Percentiles rank a stretch among this genome's conserved stretches.
Conservation (phyloP, 2,329 filamentous ascomycete genomes). For the Beauveria caledonica region DNA sequence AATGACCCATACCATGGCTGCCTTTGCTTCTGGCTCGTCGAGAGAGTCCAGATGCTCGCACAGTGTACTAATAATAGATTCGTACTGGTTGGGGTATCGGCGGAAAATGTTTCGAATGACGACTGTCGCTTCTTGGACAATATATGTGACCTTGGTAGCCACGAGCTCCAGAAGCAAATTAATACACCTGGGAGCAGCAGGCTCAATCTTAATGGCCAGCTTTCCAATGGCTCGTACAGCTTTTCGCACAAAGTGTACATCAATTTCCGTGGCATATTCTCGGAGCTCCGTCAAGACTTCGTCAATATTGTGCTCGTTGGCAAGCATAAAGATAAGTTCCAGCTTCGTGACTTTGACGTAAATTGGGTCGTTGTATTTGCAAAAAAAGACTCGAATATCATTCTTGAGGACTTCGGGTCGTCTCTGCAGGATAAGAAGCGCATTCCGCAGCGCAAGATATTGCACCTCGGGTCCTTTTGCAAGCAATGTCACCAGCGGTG, state of each 20-base stretch:
- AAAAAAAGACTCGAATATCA: slow-evolving; percentile 98
- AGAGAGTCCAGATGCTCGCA: slow-evolving; percentile 95
- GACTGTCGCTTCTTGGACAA: slow-evolving; percentile 96
- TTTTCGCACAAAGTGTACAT: slow-evolving; percentile 97
- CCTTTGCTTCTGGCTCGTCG: slow-evolving; percentile 95
- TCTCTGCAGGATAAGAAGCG: slow-evolving; percentile 84
- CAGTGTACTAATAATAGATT: slow-evolving; percentile 90
- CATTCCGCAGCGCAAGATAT: slow-evolving; percentile 89
- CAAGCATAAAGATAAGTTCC: slow-evolving; percentile 98
- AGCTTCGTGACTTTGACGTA: slow-evolving; percentile 99
- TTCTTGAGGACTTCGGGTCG: slow-evolving; percentile 89
- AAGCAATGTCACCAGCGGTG: slow-evolving; percentile 85
- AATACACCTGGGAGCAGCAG: slow-evolving; percentile 83
- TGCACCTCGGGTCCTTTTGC: slow-evolving; percentile 98
- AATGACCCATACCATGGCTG: slow-evolving; percentile 99
- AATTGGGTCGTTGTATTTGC: slow-evolving; percentile 99
- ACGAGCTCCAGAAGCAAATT: slow-evolving; percentile 88
- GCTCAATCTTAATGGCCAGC: slow-evolving; percentile 96
- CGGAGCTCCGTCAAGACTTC: slow-evolving; percentile 89
- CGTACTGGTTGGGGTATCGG: slow-evolving; percentile 98
- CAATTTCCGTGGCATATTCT: slow-evolving; percentile 97
- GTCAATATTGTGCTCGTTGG: slow-evolving; percentile 88
- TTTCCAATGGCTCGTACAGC: slow-evolving; percentile 96
- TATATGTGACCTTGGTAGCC: slow-evolving; percentile 96
- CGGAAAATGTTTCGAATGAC: slow-evolving; percentile 99